Evolutionary conservation across 2,329 filamentous ascomycete species (phyloP).

Genomic region (Arthroderma sp.): DNA sequence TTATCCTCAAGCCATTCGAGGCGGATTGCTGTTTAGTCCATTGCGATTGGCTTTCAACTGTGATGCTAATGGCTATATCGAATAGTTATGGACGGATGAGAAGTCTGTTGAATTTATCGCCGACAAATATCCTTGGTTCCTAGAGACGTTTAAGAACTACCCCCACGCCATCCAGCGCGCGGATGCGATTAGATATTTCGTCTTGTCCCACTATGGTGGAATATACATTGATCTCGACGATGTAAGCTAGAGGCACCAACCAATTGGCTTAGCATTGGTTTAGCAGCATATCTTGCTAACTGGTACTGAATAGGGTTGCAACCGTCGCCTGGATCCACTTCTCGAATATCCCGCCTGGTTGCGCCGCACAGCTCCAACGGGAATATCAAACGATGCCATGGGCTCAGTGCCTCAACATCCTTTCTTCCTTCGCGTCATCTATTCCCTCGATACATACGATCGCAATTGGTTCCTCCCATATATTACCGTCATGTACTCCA

Average conservation of each 20-base stretch:
- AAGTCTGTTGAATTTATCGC: slow-evolving; percentile 58
- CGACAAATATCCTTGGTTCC: slow-evolving; percentile 63
- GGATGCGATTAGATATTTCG: slow-evolving; percentile 67
- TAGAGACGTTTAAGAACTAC: slow-evolving; percentile 61
- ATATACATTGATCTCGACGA: slow-evolving; percentile 72
- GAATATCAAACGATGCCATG: slow-evolving; percentile 73
- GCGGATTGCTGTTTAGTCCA: background rate
- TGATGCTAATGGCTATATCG: background rate
- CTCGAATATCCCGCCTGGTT: slow-evolving; percentile 58
- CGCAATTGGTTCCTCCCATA: slow-evolving; percentile 57
- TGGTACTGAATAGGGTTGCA: slow-evolving; percentile 44
- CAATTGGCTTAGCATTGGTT: too few relatives aligned
- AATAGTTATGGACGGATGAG: slow-evolving; percentile 64
- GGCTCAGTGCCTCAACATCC: slow-evolving; percentile 58
- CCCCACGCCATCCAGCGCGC: slow-evolving; percentile 63
- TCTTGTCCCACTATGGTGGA: slow-evolving; percentile 62
- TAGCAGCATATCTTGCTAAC: background rate
- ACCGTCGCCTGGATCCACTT: slow-evolving; percentile 53
- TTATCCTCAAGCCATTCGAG: background rate
- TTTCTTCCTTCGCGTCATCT: slow-evolving; percentile 58
- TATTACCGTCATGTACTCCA: slow-evolving; percentile 67
- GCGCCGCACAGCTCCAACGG: slow-evolving; percentile 58
- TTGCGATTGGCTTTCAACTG: background rate
- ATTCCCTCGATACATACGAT: slow-evolving; percentile 53
- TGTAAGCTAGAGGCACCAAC: slow-evolving; percentile 24